Conservation (phyloP, 306 rosid genomes). For the Quercus berberidifolia region DNA sequence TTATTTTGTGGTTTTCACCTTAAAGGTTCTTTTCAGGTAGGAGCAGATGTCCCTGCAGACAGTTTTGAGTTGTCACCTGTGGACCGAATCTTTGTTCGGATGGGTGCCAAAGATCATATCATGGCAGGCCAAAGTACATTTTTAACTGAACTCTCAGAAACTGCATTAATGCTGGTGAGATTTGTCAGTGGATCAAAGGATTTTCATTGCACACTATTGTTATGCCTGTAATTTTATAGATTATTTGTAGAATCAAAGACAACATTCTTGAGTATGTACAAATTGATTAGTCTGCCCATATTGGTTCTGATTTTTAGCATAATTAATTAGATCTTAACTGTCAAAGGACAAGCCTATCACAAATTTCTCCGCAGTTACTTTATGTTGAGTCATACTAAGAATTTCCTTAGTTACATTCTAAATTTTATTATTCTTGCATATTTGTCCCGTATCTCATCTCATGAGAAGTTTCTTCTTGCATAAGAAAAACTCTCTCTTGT, state of each 20-base stretch:
- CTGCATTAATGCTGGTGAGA: constrained; percentile 90
- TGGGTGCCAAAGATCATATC: constrained; percentile 97
- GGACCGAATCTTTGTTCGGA: constrained; percentile 86
- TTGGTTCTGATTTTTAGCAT: background rate
- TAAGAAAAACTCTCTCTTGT: background rate
- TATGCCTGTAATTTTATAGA: background rate
- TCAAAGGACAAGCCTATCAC: background rate
- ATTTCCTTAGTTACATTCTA: background rate
- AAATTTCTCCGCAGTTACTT: background rate
- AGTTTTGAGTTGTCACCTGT: constrained; percentile 81
- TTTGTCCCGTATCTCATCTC: background rate
- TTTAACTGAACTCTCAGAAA: constrained; percentile 91
- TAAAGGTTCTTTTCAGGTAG: constrained; percentile 56
- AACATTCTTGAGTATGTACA: background rate
- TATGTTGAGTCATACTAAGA: background rate
- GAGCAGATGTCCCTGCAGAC: constrained; percentile 94
- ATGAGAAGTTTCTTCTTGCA: background rate
- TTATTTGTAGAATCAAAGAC: background rate
- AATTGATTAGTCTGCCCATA: background rate
- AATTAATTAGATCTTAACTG: background rate
- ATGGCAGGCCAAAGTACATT: constrained; percentile 99
- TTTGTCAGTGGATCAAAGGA: constrained; percentile 1
- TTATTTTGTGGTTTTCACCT: constrained; percentile 12
- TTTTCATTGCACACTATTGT: background rate
- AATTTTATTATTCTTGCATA: background rate